Evolutionary conservation across 192 early-diverging fungal genomes (phyloP).

Genomic region (Allomyces arbusculus): DNA sequence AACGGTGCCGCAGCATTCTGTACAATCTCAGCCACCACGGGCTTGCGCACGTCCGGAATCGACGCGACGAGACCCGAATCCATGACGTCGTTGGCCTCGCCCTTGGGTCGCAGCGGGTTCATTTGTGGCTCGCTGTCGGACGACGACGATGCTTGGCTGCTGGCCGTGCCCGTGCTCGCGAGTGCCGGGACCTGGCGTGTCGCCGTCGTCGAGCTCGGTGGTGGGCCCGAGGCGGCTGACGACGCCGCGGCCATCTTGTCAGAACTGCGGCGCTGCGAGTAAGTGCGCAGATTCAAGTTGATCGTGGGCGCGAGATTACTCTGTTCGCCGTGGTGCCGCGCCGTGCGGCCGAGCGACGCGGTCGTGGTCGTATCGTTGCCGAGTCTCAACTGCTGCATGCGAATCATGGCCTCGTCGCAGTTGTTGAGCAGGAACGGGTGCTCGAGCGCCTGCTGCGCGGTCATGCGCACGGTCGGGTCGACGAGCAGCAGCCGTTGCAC

Average conservation of each 20-base stretch:
- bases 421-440: slow-evolving; percentile 9
- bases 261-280: not conserved
- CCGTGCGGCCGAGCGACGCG: too few relatives aligned
- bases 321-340: too few relatives aligned
- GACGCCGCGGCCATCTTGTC: not conserved
- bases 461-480: slow-evolving; percentile 26
- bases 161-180: too few relatives aligned
- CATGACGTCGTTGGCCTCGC: not conserved
- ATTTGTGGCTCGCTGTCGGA: not conserved
- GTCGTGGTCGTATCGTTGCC: too few relatives aligned
- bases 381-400: too few relatives aligned
- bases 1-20: too few relatives aligned
- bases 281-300: not conserved
- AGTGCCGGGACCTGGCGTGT: too few relatives aligned
- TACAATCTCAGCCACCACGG: too few relatives aligned
- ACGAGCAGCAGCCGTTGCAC: slow-evolving; percentile 31
- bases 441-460: slow-evolving; percentile 10
- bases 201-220: too few relatives aligned
- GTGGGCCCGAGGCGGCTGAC: too few relatives aligned
- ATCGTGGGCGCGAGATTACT: not conserved
- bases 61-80: not conserved
- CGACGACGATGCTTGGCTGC: too few relatives aligned
- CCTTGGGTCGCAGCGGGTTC: not conserved
- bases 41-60: not conserved
- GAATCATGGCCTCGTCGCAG: slow-evolving; percentile 4